Percentiles rank a stretch among this genome's conserved stretches.
phyloP scores from a whole-genome alignment of 306 rosid species.

The Crotalaria pallida region DNA sequence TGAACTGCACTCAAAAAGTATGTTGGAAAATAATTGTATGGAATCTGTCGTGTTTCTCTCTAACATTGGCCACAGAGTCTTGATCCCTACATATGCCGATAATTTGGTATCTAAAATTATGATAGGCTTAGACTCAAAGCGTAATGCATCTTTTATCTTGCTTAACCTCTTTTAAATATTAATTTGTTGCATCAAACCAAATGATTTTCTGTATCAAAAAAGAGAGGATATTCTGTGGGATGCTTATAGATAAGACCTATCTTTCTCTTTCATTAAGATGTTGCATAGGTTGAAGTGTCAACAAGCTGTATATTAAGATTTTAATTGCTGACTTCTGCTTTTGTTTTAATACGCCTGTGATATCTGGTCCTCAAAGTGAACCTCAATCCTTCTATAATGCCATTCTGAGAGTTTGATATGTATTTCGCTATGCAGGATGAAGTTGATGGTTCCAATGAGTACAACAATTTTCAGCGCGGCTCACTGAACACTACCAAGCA shows the following conservation, averaged over 20 bases:
- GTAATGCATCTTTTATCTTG: neutral
- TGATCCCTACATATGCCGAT: neutral
- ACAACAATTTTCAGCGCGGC: constrained; percentile 76
- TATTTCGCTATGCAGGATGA: constrained; percentile 54
- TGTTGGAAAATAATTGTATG: neutral
- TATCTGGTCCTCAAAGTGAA: neutral
- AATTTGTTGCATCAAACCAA: neutral
- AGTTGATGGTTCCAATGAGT: constrained; percentile 91
- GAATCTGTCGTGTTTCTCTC: neutral
- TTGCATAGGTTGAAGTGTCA: neutral
- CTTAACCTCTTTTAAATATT: neutral
- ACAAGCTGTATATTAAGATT: neutral
- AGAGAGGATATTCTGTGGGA: neutral
- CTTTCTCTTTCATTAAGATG: neutral
- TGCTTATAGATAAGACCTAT: neutral
- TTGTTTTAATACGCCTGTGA: neutral
- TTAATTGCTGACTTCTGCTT: neutral
- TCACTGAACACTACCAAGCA: constrained; percentile 68
- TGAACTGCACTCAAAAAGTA: constrained; percentile 17
- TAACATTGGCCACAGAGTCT: neutral
- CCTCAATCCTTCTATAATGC: neutral
- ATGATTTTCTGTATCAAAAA: too few species aligned
- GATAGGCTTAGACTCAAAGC: neutral
- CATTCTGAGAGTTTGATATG: neutral
- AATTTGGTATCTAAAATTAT: neutral